A percentile compares a stretch with the other conserved stretches of the same genome.
Evolutionary conservation across 2,329 filamentous ascomycete genomes (phyloP).

Genomic region (Paecilomyces sp.): DNA sequence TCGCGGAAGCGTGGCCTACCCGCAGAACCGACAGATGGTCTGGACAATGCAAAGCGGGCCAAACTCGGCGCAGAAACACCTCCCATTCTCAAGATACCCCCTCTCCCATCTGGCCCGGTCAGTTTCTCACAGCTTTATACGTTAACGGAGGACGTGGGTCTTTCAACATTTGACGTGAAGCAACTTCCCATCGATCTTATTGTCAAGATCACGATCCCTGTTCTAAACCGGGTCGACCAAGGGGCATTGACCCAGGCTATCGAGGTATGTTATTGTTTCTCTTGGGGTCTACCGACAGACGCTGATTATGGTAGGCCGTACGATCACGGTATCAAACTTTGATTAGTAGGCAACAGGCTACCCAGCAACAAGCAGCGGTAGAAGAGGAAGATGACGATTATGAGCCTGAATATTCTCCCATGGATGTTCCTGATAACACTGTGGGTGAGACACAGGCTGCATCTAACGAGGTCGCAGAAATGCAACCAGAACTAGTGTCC

Average conservation of each 20-base stretch:
- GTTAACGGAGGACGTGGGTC: constrained; percentile 65
- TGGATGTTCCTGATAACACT: constrained; percentile 43
- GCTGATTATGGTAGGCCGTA: constrained; percentile 25
- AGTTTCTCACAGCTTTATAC: constrained; percentile 81
- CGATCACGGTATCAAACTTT: constrained; percentile 31
- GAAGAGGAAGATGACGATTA: constrained; percentile 82
- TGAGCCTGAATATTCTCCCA: constrained; percentile 75
- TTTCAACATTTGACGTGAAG: constrained; percentile 76
- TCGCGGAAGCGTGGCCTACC: constrained; percentile 68
- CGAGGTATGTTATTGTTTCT: constrained; percentile 43
- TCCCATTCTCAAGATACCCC: constrained; percentile 52
- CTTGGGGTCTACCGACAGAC: background rate
- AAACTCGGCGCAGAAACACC: constrained; percentile 53
- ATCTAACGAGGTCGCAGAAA: constrained; percentile 66
- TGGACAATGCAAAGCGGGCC: constrained; percentile 76
- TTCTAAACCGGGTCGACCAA: constrained; percentile 65
- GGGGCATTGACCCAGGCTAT: constrained; percentile 65
- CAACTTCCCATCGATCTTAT: constrained; percentile 69
- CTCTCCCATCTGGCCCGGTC: constrained; percentile 67
- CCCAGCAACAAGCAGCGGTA: constrained; percentile 19
- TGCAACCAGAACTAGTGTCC: constrained; percentile 52
- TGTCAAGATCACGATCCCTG: constrained; percentile 71
- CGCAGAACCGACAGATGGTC: constrained; percentile 61
- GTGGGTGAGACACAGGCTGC: constrained; percentile 57
- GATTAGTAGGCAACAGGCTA: constrained; percentile 27